Conservation (phyloP, 495 filamentous ascomycete species). For the Xeromyces bisporus region DNA sequence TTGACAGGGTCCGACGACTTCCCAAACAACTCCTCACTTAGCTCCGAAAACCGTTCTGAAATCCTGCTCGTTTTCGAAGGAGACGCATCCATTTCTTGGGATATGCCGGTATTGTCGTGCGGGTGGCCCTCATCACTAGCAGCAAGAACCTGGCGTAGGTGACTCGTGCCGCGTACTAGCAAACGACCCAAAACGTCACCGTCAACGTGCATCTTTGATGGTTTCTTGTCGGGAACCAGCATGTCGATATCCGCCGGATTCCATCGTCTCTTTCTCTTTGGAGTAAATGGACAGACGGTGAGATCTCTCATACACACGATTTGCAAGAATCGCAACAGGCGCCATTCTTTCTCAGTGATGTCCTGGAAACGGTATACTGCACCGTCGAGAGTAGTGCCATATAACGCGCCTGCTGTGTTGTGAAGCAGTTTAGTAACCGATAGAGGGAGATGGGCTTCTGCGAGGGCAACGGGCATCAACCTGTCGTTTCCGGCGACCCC, state of each 20-base stretch:
- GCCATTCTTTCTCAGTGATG: slow-evolving; percentile 35
- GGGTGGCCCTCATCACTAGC: too few relatives aligned
- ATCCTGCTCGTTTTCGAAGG: neutral
- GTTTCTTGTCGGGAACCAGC: slow-evolving; percentile 9
- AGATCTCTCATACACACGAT: slow-evolving; percentile 33
- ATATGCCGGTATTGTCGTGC: slow-evolving; percentile 8
- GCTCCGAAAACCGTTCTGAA: slow-evolving; percentile 13
- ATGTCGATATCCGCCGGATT: slow-evolving; percentile 17
- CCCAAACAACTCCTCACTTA: slow-evolving; percentile 12
- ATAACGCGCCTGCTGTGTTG: slow-evolving; percentile 4
- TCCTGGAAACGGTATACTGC: slow-evolving; percentile 44
- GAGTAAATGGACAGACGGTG: slow-evolving; percentile 21
- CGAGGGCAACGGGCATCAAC: slow-evolving; percentile 11
- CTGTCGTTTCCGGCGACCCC: slow-evolving; percentile 11
- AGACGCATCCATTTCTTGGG: neutral
- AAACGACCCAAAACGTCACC: slow-evolving; percentile 46
- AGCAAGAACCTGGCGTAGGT: slow-evolving; percentile 23
- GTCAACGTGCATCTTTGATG: slow-evolving; percentile 44
- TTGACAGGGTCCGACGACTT: slow-evolving; percentile 7
- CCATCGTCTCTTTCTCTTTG: slow-evolving; percentile 10
- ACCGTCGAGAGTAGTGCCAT: slow-evolving; percentile 51
- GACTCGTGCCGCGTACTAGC: slow-evolving; percentile 26
- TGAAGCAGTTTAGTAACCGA: slow-evolving; percentile 16
- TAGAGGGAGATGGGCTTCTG: slow-evolving; percentile 17
- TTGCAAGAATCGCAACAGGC: slow-evolving; percentile 45